These are phyloP conservation scores for Starmerella asiatica DNA, from an alignment of 805 yeast species.

Conservation along the genomic window DNA sequence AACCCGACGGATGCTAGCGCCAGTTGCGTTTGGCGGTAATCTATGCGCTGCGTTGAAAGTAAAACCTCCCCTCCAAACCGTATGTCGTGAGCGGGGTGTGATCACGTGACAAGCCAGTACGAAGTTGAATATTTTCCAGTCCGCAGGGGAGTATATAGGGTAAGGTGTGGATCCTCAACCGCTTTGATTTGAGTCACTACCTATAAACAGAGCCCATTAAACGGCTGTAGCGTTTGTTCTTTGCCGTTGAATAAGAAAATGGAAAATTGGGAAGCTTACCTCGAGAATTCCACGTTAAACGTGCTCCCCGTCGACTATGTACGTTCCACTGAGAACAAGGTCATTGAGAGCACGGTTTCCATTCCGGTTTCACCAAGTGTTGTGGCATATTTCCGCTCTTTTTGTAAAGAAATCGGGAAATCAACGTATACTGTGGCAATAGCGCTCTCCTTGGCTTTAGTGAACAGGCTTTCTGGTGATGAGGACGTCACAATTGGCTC, in stretches of 20 bases:
- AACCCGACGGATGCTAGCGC: no score
- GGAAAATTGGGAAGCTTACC: conserved; percentile 13
- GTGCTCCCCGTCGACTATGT: conserved; percentile 79
- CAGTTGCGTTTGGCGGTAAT: no score
- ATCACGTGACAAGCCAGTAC: no score
- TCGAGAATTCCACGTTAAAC: conserved; percentile 53
- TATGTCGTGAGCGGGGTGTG: no score
- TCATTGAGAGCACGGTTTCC: conserved; percentile 46
- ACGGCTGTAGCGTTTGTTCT: no score
- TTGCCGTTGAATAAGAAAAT: conserved; percentile 1
- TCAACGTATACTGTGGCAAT: conserved; percentile 40
- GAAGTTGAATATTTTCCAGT: no score
- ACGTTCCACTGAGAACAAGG: conserved; percentile 55
- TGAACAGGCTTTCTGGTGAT: conserved; percentile 79
- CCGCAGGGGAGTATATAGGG: no score
- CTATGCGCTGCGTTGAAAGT: no score
- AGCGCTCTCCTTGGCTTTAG: conserved; percentile 54
- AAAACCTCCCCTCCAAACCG: no score
- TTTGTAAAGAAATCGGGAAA: conserved; percentile 19
- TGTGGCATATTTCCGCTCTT: conserved; percentile 14
- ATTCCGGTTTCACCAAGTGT: conserved; percentile 24
- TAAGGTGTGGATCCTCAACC: no score
- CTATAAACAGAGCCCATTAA: no score
- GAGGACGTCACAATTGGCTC: conserved; percentile 87
- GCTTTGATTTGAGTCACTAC: no score